phyloP scores from a whole-genome alignment of 306 rosid species.

The Styphnolobium japonicum region DNA sequence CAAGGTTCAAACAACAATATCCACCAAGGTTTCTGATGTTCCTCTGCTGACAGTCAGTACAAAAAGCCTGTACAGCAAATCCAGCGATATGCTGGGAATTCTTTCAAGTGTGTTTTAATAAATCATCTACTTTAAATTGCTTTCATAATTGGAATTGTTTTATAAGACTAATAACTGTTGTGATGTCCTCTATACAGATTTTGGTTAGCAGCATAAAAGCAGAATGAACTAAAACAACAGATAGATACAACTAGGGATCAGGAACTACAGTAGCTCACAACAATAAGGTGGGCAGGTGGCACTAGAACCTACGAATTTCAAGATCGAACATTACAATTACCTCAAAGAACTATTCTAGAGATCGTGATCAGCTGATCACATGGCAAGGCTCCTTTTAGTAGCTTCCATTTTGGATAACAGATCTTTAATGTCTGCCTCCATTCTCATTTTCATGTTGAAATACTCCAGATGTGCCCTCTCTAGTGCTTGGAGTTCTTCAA shows the following conservation, averaged over 20 bases:
- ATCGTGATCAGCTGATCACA: constrained; percentile 39
- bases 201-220: constrained; percentile 56
- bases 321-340: constrained; percentile 28
- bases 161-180: constrained; percentile 43
- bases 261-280: constrained; percentile 33
- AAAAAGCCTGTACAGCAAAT: constrained; percentile 13
- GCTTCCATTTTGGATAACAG: constrained; percentile 93
- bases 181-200: constrained; percentile 54
- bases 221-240: constrained; percentile 30
- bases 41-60: not conserved
- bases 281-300: constrained; percentile 22
- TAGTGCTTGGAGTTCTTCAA: constrained; percentile 77
- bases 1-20: not conserved
- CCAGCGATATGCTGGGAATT: not conserved
- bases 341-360: constrained; percentile 37
- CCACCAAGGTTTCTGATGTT: constrained; percentile 2
- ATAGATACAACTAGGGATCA: constrained; percentile 42
- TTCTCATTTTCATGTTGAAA: constrained; percentile 78
- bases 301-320: constrained; percentile 41
- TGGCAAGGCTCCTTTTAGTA: constrained; percentile 73
- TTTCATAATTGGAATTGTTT: constrained; percentile 33
- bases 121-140: constrained; percentile 23
- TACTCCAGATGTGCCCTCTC: constrained; percentile 80
- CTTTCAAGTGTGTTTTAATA: constrained; percentile 5
- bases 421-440: constrained; percentile 90